Conservation (phyloP, 2,329 filamentous ascomycete genomes). For the Dryadomyces sulphureus region DNA sequence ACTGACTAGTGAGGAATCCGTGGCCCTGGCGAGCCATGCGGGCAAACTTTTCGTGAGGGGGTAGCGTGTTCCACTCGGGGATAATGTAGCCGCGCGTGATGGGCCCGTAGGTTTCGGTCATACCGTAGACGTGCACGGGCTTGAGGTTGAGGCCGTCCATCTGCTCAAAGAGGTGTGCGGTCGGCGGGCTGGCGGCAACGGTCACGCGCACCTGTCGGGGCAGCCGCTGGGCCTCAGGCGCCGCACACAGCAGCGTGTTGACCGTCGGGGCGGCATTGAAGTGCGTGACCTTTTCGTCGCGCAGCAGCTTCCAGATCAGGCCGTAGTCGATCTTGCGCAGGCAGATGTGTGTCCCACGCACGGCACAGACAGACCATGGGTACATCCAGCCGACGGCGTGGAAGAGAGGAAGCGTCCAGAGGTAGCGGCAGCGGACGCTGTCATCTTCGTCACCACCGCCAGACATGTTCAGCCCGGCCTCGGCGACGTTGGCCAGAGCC, state of each 20-base stretch:
- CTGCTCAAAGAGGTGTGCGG: constrained; percentile 77
- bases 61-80: constrained; percentile 67
- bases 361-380: constrained; percentile 78
- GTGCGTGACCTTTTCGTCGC: constrained; percentile 77
- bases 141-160: constrained; percentile 78
- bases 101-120: constrained; percentile 82
- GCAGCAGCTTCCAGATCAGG: constrained; percentile 78
- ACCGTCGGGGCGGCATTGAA: constrained; percentile 95
- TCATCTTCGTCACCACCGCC: constrained; percentile 13
- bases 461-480: constrained; percentile 59
- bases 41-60: constrained; percentile 62
- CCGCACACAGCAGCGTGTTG: constrained; percentile 79
- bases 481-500: constrained; percentile 70
- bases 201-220: constrained; percentile 66
- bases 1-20: constrained; percentile 72
- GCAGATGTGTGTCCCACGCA: constrained; percentile 88
- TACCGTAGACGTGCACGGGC: constrained; percentile 86
- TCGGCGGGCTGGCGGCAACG: constrained; percentile 83
- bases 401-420: constrained; percentile 88
- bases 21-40: constrained; percentile 92
- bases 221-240: constrained; percentile 58
- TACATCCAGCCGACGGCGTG: constrained; percentile 71
- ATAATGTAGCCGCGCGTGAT: constrained; percentile 89
- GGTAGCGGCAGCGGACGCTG: constrained; percentile 58
- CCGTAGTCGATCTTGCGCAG: constrained; percentile 91